A percentile compares a stretch with the other conserved stretches of the same genome.
phyloP scores from a whole-genome alignment of 305 asterid genomes.

The Fraxinus nigra region DNA sequence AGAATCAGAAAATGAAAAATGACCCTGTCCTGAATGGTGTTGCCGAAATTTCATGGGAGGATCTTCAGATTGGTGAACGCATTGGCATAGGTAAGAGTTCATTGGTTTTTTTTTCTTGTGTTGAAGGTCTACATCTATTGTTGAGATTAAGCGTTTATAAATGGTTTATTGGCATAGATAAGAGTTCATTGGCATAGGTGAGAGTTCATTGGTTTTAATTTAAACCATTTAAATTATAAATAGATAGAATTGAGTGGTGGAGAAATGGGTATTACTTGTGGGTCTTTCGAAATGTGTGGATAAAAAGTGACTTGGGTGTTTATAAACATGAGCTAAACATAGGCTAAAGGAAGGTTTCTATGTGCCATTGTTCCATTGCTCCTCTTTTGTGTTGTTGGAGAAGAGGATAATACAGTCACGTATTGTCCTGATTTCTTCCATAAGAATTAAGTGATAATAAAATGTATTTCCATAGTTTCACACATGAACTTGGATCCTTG shows the following conservation, averaged over 20 bases:
- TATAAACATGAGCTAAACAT: neutral
- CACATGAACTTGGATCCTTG: neutral
- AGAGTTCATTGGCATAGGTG: too few species aligned
- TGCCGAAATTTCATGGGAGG: slow-evolving; percentile 94
- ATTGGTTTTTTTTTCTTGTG: slow-evolving; percentile 15
- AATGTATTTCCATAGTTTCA: neutral
- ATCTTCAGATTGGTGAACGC: slow-evolving; percentile 95
- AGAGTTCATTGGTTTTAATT: too few species aligned
- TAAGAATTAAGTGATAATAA: neutral
- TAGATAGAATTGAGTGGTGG: neutral
- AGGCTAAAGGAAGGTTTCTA: neutral
- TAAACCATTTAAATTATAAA: too few species aligned
- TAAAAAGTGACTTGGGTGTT: neutral
- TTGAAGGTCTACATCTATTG: slow-evolving; percentile 14
- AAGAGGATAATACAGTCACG: neutral
- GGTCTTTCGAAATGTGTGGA: neutral
- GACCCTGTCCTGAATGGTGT: slow-evolving; percentile 67
- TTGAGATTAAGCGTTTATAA: neutral
- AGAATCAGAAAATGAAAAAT: slow-evolving; percentile 45
- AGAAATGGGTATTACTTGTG: neutral
- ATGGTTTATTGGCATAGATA: too few species aligned
- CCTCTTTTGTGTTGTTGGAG: neutral
- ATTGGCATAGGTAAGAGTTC: slow-evolving; percentile 81
- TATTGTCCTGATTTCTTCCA: neutral
- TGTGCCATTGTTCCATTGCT: neutral